Percentiles rank a stretch among this genome's conserved stretches.
Conservation (phyloP, 441 rosid genomes). For the Oxalis stricta region DNA sequence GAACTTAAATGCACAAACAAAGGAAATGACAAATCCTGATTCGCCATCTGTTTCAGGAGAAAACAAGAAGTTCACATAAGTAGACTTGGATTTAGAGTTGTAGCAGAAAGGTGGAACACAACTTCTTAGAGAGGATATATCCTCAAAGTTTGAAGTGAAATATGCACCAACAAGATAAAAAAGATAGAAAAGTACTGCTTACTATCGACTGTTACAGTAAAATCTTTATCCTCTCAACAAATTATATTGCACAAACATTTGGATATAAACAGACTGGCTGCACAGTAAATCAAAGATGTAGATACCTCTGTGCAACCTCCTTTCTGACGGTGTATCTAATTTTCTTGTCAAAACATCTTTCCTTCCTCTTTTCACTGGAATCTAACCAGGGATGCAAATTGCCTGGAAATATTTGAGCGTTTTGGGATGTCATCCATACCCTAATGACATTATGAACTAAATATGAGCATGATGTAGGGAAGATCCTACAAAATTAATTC, state of each 20-base stretch:
- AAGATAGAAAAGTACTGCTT: too few species aligned
- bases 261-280: background rate
- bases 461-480: conserved; percentile 7
- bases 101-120: too few species aligned
- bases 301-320: conserved; percentile 69
- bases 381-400: conserved; percentile 68
- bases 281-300: background rate
- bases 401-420: conserved; percentile 46
- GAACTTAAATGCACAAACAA: too few species aligned
- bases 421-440: conserved; percentile 30
- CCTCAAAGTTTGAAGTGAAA: too few species aligned
- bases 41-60: too few species aligned
- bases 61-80: too few species aligned
- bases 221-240: too few species aligned
- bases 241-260: background rate
- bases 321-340: conserved; percentile 59
- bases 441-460: conserved; percentile 18
- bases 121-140: too few species aligned
- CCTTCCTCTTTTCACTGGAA: conserved; percentile 70
- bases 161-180: too few species aligned
- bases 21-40: too few species aligned
- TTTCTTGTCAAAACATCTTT: conserved; percentile 76
- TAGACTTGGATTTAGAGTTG: too few species aligned
- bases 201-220: too few species aligned
- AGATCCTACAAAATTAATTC: conserved; percentile 1